Base-by-base conservation (phyloP, 2,329 filamentous ascomycete genomes). In the Colletotrichum lupini region DNA sequence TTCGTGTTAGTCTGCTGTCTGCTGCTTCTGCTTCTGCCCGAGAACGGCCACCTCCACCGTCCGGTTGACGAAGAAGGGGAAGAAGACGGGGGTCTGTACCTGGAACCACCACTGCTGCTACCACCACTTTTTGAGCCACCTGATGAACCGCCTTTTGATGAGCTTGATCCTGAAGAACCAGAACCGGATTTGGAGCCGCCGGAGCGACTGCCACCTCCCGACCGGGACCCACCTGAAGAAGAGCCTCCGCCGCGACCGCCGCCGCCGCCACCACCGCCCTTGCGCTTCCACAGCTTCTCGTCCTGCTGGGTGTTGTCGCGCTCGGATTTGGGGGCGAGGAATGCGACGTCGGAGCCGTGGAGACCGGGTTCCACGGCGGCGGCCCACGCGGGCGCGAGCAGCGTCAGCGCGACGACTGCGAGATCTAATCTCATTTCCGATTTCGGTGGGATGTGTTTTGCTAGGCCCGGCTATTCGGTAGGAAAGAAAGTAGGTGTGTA, bases 231-330 rank as follows among this genome's bases (percentile, higher is more conserved):
- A 35, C 69, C 59, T 12, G 69, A 68, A 14, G 74, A 70, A 37
- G 64, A 49, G 30, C 77, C 61, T 26, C 75, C 68, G 46, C 75
- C 81, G 11, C 87, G 85, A 71, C 85, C 81, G 22, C 85, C 83
- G 61, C 88, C 87, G 12, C 87, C 82, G 9, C 88, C 88, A 7
- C 90, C 90, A 60, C 90, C 90, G 46, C 90, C 90, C 77, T 89
- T 89, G 75, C 90, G 86, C 83, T 90, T 91, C 83, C 85, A 91
- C 26, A 92, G 80, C 37, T 90, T 85, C 66, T 87, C 80, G 66
- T 81, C 78, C 14, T 75, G 53, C 4, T 63, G 42, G 6, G 62
- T 35, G 63, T 72, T 55, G 32, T 73, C 62, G 56, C 72, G 59
- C 46, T 82, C 77, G 30, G 37, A 57, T 64, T 68, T 59, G 9